Conservation (phyloP, 75 land plant genomes). For the Gnetum montanum region DNA sequence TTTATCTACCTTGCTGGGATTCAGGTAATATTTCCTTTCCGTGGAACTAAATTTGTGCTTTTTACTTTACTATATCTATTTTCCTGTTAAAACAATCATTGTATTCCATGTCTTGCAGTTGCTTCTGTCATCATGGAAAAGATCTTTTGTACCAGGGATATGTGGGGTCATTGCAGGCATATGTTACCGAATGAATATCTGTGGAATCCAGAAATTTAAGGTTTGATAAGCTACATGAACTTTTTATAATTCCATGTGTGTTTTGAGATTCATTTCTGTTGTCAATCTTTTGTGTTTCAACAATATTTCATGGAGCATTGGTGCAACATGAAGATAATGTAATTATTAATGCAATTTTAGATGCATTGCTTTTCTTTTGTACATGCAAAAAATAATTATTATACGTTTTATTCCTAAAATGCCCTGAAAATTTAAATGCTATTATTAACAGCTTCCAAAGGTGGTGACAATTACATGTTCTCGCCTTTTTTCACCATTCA, state of each 20-base stretch:
- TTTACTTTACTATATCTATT: no score
- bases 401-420: no score
- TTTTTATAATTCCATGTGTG: neutral
- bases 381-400: no score
- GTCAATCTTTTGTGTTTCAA: no score
- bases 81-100: no score
- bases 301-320: no score
- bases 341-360: no score
- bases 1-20: constrained; percentile 90
- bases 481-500: constrained; percentile 46
- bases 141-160: constrained; percentile 80
- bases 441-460: constrained; percentile 57
- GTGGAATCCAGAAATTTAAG: constrained; percentile 69
- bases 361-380: no score
- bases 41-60: no score
- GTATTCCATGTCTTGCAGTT: constrained; percentile 46
- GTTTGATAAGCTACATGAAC: no score
- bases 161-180: constrained; percentile 86
- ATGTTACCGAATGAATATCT: constrained; percentile 63
- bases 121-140: constrained; percentile 77
- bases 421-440: no score
- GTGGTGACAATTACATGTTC: constrained; percentile 40
- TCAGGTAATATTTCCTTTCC: constrained; percentile 56
- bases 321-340: no score
- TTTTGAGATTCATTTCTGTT: neutral